Evolutionary conservation across 2,329 filamentous ascomycete genomes (phyloP).

Genomic region (Davidsoniella virescens): DNA sequence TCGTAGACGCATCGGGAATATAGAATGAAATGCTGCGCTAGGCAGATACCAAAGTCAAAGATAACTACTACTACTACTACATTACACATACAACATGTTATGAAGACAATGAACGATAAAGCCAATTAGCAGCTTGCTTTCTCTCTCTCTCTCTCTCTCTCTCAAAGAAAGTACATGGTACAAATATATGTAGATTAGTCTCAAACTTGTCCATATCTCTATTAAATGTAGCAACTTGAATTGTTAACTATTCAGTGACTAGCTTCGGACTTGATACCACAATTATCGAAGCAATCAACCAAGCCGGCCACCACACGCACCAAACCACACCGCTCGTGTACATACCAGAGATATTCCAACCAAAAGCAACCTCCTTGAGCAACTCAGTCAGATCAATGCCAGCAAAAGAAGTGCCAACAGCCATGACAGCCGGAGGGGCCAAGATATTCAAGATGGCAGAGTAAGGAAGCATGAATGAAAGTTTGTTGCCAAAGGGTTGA

Average conservation of each 20-base stretch:
- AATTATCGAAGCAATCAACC: conserved; percentile 49
- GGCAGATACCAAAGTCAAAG: background rate
- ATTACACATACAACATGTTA: background rate
- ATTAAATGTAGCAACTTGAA: too few relatives aligned
- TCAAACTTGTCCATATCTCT: too few relatives aligned
- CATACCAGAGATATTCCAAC: conserved; percentile 78
- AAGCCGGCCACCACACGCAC: conserved; percentile 92
- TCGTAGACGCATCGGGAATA: conserved; percentile 31
- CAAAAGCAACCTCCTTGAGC: conserved; percentile 60
- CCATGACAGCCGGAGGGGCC: conserved; percentile 43
- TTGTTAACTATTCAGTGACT: too few relatives aligned
- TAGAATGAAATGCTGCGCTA: background rate
- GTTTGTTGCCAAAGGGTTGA: conserved; percentile 25
- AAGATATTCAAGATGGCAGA: conserved; percentile 36
- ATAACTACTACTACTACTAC: background rate
- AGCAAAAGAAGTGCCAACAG: conserved; percentile 27
- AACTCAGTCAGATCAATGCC: conserved; percentile 35
- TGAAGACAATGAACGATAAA: conserved; percentile 10
- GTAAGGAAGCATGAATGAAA: conserved; percentile 27
- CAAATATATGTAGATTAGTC: too few relatives aligned
- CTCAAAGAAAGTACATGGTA: background rate
- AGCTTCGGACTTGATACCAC: conserved; percentile 23
- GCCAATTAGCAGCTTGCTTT: background rate
- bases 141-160: background rate
- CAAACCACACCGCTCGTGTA: conserved; percentile 83